These are phyloP conservation scores for Amanita thiersii DNA, from an alignment of 768 basidiomycete genomes.

Conservation along the genomic window DNA sequence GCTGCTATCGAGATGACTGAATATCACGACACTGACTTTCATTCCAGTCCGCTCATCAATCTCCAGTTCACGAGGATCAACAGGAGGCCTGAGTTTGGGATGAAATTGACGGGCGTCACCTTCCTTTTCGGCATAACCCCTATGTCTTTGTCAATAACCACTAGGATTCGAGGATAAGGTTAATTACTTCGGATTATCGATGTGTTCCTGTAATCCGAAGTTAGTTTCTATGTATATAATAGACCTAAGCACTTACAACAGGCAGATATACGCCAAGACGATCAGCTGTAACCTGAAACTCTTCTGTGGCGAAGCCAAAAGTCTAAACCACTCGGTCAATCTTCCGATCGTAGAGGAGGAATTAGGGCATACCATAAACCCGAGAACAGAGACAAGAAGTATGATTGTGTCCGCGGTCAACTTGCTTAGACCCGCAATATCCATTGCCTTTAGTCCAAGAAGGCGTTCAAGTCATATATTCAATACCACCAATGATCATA, in stretches of 20 bases:
- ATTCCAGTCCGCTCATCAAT: conserved; percentile 73
- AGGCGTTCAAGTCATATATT: conserved; percentile 3
- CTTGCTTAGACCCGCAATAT: conserved; percentile 63
- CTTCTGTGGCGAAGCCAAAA: conserved; percentile 55
- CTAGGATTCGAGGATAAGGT: neutral
- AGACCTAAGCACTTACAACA: conserved; percentile 32
- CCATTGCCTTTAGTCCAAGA: conserved; percentile 43
- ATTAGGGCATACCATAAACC: conserved; percentile 37
- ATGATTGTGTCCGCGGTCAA: conserved; percentile 57
- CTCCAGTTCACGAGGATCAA: conserved; percentile 63
- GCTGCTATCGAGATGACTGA: too few species aligned
- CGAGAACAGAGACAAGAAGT: conserved; percentile 47
- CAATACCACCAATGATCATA: conserved; percentile 13
- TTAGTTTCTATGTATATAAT: neutral
- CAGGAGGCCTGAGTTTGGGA: conserved; percentile 66
- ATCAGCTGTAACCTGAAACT: conserved; percentile 67
- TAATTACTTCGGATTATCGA: conserved; percentile 66
- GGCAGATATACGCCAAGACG: conserved; percentile 74
- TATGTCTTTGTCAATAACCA: conserved; percentile 13
- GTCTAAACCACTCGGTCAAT: conserved; percentile 25
- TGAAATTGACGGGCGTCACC: conserved; percentile 69
- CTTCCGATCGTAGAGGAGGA: neutral
- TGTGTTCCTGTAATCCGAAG: conserved; percentile 45
- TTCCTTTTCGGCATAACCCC: conserved; percentile 61
- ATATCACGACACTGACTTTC: conserved; percentile 40